phyloP scores from a whole-genome alignment of 2,329 filamentous ascomycete genomes.

The Talaromyces sp. region DNA sequence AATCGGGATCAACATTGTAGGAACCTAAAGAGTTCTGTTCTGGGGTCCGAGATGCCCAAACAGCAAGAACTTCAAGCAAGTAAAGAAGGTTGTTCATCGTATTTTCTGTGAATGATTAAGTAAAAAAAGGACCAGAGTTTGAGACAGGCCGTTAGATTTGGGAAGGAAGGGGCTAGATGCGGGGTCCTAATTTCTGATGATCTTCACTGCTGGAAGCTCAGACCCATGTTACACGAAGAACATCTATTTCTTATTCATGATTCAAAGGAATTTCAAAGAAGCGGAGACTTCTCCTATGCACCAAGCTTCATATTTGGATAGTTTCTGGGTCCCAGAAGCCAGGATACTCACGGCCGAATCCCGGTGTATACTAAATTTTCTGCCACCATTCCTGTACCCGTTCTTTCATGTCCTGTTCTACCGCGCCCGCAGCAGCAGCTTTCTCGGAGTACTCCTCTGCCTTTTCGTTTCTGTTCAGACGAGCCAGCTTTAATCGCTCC shows the following conservation, averaged over 20 bases:
- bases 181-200: background rate
- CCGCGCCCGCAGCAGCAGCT: background rate
- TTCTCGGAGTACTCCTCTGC: background rate
- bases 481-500: background rate
- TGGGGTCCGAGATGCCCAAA: too few relatives aligned
- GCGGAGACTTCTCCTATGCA: too few relatives aligned
- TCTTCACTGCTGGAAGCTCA: background rate
- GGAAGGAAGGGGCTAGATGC: background rate
- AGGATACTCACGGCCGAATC: background rate
- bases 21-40: background rate
- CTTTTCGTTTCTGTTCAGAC: background rate
- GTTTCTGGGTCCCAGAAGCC: background rate
- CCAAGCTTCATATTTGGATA: background rate
- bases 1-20: conserved; percentile 19
- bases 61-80: background rate
- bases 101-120: background rate
- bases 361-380: background rate
- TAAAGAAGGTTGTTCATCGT: background rate
- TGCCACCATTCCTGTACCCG: conserved; percentile 1
- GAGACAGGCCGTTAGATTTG: background rate
- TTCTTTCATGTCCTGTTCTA: conserved; percentile 4
- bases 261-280: too few relatives aligned
- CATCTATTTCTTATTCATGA: background rate
- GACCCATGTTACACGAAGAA: background rate
- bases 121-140: background rate